A percentile compares a stretch with the other conserved stretches of the same genome.
phyloP scores from a whole-genome alignment of 441 rosid species.

The Cnidoscolus chayamansa region DNA sequence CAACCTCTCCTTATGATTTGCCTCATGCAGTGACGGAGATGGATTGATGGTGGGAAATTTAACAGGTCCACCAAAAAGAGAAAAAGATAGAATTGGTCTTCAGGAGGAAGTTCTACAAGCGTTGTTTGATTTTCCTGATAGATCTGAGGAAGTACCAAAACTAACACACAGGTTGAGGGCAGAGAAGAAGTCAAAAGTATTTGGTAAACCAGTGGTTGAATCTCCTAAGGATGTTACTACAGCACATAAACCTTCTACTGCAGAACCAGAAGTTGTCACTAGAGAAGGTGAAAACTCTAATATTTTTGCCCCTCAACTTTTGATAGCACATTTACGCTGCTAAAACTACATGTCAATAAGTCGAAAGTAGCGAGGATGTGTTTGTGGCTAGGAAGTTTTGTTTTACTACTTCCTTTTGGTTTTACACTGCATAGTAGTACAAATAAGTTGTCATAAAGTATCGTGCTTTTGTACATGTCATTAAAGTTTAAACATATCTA shows the following conservation, averaged over 20 bases:
- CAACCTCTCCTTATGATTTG: not conserved
- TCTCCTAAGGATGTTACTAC: conserved; percentile 31
- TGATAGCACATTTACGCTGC: not conserved
- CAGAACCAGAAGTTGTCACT: conserved; percentile 22
- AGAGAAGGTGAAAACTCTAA: conserved; percentile 34
- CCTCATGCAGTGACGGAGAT: conserved; percentile 24
- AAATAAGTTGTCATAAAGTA: not conserved
- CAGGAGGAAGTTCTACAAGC: conserved; percentile 46
- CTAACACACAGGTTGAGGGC: conserved; percentile 17
- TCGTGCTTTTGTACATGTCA: not conserved
- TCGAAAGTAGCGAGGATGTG: not conserved
- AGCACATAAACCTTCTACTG: conserved; percentile 28
- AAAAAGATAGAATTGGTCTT: conserved; percentile 29
- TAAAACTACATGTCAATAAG: not conserved
- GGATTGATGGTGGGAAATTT: conserved; percentile 26
- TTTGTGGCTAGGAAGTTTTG: not conserved
- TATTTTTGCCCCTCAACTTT: not conserved
- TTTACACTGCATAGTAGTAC: not conserved
- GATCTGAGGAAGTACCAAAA: conserved; percentile 36
- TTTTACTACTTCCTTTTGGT: not conserved
- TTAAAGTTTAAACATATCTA: not conserved
- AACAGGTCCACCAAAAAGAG: conserved; percentile 20
- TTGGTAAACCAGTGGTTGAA: conserved; percentile 34
- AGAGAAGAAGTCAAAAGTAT: conserved; percentile 31
- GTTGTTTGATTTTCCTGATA: conserved; percentile 42